phyloP scores from a whole-genome alignment of 1,139 yeast species.

The Scheffersomyces insectosa region DNA sequence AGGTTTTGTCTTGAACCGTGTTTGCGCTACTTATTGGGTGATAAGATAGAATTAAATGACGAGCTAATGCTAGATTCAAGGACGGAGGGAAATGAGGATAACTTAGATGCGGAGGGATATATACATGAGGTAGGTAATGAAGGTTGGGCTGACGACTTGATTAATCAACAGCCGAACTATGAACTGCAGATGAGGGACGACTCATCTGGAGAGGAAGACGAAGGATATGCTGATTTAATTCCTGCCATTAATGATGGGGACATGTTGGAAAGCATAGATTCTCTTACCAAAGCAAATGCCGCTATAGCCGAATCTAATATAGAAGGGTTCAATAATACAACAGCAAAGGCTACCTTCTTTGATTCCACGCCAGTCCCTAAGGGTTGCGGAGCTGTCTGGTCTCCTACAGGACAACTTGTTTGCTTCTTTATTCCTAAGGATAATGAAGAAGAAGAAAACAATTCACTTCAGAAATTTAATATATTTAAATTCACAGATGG shows the following conservation, averaged over 20 bases:
- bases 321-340: constrained; percentile 5
- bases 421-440: constrained; percentile 75
- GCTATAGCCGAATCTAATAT: constrained; percentile 2
- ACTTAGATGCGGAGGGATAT: constrained; percentile 22
- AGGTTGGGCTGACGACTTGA: constrained; percentile 48
- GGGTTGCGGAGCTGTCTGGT: constrained; percentile 92
- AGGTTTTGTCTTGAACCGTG: constrained; percentile 80
- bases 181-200: constrained; percentile 19
- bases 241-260: constrained; percentile 26
- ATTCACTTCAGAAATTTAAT: constrained; percentile 32
- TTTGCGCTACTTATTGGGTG: constrained; percentile 79
- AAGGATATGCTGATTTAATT: constrained; percentile 34
- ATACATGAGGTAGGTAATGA: constrained; percentile 39
- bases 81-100: constrained; percentile 15
- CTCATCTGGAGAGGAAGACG: constrained; percentile 36
- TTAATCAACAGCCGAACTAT: constrained; percentile 36
- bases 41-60: constrained; percentile 57
- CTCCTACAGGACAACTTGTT: constrained; percentile 72
- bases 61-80: constrained; percentile 23
- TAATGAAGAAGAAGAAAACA: constrained; percentile 29
- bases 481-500: constrained; percentile 43
- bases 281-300: constrained; percentile 2
- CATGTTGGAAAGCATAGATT: constrained; percentile 7
- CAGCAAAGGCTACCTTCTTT: constrained; percentile 28
- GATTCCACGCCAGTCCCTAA: constrained; percentile 91